Conservation (phyloP, 345 rosid species). For the Ceriops tagal region DNA sequence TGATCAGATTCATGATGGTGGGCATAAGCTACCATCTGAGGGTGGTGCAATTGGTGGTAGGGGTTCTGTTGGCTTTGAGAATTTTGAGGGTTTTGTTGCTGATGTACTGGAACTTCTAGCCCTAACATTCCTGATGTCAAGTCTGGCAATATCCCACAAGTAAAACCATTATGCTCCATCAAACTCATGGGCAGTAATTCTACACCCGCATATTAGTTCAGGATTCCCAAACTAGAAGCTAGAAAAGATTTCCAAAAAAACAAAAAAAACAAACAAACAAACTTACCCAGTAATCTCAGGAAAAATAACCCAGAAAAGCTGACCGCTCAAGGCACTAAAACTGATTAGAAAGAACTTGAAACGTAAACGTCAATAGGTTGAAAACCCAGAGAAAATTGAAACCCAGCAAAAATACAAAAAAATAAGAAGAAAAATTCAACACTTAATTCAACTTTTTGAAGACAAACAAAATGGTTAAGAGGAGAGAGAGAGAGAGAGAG, state of each 20-base stretch:
- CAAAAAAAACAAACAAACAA: no score
- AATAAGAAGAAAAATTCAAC: neutral
- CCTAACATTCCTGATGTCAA: slow-evolving; percentile 71
- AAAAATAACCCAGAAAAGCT: slow-evolving; percentile 10
- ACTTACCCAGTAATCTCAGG: slow-evolving; percentile 10
- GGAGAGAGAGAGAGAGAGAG: neutral
- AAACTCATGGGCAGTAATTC: neutral
- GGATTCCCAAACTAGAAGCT: no score
- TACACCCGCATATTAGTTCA: no score
- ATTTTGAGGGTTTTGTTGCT: slow-evolving; percentile 32
- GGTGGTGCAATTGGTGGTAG: slow-evolving; percentile 47
- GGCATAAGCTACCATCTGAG: slow-evolving; percentile 46
- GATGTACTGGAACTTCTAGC: slow-evolving; percentile 67
- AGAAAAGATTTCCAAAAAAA: no score
- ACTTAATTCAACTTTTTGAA: neutral
- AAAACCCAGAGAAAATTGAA: neutral
- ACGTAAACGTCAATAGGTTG: slow-evolving; percentile 1
- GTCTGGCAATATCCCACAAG: slow-evolving; percentile 61
- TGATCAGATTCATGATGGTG: slow-evolving; percentile 43
- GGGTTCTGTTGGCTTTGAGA: slow-evolving; percentile 39
- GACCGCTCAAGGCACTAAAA: slow-evolving; percentile 4
- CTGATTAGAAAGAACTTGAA: neutral
- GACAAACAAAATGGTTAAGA: neutral
- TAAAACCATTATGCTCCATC: slow-evolving; percentile 65
- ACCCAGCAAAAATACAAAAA: neutral